These are phyloP conservation scores for Auricularia heimuer DNA, from an alignment of 768 basidiomycete genomes.

Conservation along the genomic window DNA sequence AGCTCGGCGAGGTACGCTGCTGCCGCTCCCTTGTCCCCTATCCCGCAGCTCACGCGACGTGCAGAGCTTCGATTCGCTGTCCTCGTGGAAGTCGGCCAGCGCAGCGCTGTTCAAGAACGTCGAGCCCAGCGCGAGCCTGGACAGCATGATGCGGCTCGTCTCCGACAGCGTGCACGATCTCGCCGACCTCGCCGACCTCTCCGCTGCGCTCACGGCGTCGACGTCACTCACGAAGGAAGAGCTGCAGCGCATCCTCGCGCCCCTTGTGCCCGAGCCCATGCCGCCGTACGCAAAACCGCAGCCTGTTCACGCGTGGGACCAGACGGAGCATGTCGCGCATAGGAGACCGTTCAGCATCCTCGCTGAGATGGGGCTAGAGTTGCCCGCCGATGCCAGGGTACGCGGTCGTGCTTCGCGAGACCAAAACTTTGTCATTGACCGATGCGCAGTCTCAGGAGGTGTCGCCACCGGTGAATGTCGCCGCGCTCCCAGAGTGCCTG, in stretches of 20 bases:
- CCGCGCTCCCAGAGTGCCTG: background rate
- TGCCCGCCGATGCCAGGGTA: background rate
- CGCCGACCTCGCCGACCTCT: background rate
- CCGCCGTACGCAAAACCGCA: background rate
- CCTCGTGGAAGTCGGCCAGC: background rate
- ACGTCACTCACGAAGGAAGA: background rate
- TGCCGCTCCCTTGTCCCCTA: background rate
- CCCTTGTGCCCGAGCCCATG: background rate
- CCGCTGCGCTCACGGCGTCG: background rate
- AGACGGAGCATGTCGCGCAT: background rate
- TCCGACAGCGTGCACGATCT: background rate
- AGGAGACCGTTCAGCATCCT: background rate
- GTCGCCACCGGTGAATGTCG: background rate
- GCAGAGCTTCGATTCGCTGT: background rate
- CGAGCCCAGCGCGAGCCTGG: background rate
- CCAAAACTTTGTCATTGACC: background rate
- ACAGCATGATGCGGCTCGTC: background rate
- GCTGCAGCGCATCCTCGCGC: background rate
- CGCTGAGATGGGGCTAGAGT: background rate
- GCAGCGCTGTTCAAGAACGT: background rate
- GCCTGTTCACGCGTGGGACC: background rate
- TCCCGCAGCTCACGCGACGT: background rate
- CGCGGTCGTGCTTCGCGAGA: background rate
- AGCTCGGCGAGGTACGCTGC: background rate
- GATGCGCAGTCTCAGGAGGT: background rate